Percentiles rank a stretch among this genome's conserved stretches.
Evolutionary conservation across 1,139 yeast species (phyloP).

Genomic region (Arxiozyma bovina): DNA sequence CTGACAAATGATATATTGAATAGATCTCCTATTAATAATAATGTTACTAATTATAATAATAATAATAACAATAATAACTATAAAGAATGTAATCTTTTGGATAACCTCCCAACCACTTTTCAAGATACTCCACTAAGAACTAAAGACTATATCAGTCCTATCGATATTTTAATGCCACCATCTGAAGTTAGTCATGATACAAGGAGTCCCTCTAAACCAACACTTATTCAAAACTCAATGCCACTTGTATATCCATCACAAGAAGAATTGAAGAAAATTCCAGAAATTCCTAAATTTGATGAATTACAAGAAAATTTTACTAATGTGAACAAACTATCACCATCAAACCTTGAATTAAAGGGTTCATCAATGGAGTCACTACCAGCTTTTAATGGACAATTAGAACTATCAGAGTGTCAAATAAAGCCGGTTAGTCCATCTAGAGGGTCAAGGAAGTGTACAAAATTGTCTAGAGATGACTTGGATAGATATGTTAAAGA

Average conservation of each 20-base stretch:
- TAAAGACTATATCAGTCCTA: not conserved
- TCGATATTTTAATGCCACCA: slow-evolving; percentile 1
- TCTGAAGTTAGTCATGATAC: not conserved
- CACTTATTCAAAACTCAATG: slow-evolving; percentile 3
- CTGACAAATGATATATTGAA: not conserved
- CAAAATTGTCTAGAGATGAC: slow-evolving; percentile 83
- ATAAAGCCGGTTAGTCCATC: slow-evolving; percentile 17
- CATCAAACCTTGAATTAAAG: not conserved
- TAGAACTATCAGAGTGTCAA: not conserved
- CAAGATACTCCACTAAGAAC: slow-evolving; percentile 4
- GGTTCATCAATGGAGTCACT: not conserved
- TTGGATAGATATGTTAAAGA: slow-evolving; percentile 76
- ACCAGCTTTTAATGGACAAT: not conserved
- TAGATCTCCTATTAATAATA: not conserved
- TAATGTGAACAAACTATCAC: not conserved
- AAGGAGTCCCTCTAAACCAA: not conserved
- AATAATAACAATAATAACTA: not conserved
- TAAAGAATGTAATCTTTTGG: not conserved
- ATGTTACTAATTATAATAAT: not conserved
- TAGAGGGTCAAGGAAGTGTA: slow-evolving; percentile 37
- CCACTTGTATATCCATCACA: slow-evolving; percentile 1
- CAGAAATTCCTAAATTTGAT: not conserved
- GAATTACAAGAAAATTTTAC: not conserved
- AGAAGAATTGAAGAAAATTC: not conserved
- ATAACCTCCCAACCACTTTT: not conserved